A percentile compares a stretch with the other conserved stretches of the same genome.
Evolutionary conservation across 768 basidiomycete genomes (phyloP).

Genomic region (Suillus paluster): DNA sequence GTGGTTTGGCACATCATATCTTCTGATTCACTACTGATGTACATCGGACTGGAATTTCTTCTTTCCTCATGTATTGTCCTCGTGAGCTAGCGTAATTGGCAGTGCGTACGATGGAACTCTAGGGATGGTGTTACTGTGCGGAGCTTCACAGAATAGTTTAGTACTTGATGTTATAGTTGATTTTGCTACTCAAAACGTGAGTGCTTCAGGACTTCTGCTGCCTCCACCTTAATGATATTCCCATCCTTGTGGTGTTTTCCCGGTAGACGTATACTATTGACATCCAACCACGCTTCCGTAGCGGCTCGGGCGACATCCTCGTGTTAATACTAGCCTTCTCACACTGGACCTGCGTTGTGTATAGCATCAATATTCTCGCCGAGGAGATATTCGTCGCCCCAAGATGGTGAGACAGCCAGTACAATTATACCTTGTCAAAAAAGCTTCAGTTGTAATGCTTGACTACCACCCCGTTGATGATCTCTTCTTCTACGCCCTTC

Average conservation of each 20-base stretch:
- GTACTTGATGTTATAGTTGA: not conserved
- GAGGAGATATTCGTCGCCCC: not conserved
- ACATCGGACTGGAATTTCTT: not conserved
- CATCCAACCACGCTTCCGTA: not conserved
- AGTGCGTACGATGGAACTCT: not conserved
- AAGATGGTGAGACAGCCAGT: not conserved
- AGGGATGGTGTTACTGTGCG: not conserved
- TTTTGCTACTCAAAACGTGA: not conserved
- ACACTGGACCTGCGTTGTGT: not conserved
- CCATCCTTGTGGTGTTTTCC: too few relatives aligned
- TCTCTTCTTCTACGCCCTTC: slow-evolving; percentile 56
- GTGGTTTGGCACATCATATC: not conserved
- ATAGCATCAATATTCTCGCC: not conserved
- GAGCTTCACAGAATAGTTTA: too few relatives aligned
- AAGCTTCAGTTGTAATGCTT: slow-evolving; percentile 54
- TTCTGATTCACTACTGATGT: not conserved
- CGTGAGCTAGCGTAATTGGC: not conserved
- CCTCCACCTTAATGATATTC: not conserved
- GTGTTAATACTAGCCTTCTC: not conserved
- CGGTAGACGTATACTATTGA: not conserved
- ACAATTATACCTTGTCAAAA: not conserved
- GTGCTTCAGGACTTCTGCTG: not conserved
- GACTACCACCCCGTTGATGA: slow-evolving; percentile 56
- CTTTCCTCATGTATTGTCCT: not conserved
- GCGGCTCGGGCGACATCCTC: not conserved